Evolutionary conservation across 1,284 basidiomycete species (phyloP).

Genomic region (Trichosporon ovoides): DNA sequence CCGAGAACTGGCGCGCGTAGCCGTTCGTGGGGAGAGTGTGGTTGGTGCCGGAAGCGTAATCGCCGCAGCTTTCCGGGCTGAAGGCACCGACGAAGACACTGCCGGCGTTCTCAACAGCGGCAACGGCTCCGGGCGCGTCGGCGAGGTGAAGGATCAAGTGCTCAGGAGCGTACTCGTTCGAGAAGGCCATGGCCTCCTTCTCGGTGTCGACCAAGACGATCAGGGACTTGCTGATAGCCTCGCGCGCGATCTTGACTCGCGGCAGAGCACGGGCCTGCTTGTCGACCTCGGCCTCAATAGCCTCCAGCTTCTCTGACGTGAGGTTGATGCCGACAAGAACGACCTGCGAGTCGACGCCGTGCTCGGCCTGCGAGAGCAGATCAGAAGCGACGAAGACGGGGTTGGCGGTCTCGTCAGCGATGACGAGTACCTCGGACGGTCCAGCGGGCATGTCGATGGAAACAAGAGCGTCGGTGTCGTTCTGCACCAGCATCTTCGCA

Average conservation of each 20-base stretch:
- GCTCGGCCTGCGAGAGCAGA: constrained; percentile 94
- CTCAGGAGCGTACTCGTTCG: constrained; percentile 96
- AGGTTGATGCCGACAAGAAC: constrained; percentile 80
- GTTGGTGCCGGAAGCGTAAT: constrained; percentile 98
- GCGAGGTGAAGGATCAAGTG: constrained; percentile 87
- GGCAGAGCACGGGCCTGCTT: constrained; percentile 78
- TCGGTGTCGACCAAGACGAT: constrained; percentile 69
- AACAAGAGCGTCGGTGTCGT: constrained; percentile 91
- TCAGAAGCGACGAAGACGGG: constrained; percentile 93
- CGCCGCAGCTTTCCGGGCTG: constrained; percentile 83
- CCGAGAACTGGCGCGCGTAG: constrained; percentile 95
- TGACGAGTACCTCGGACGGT: constrained; percentile 91
- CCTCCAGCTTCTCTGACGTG: constrained; percentile 58
- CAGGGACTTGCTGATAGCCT: constrained; percentile 86
- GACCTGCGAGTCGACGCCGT: constrained; percentile 96
- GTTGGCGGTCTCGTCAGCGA: constrained; percentile 80
- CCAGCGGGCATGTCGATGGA: constrained; percentile 99
- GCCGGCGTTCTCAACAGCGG: constrained; percentile 78
- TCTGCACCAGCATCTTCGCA: constrained; percentile 98
- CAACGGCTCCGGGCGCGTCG: constrained; percentile 63
- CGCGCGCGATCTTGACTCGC: constrained; percentile 81
- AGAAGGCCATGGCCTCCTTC: constrained; percentile 77
- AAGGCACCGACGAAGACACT: constrained; percentile 93
- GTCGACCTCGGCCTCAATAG: constrained; percentile 82
- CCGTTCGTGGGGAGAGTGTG: constrained; percentile 94